Percentiles rank a stretch among this genome's conserved stretches.
Evolutionary conservation across 2,329 filamentous ascomycete species (phyloP).

Genomic region (Pseudopithomyces maydicus): DNA sequence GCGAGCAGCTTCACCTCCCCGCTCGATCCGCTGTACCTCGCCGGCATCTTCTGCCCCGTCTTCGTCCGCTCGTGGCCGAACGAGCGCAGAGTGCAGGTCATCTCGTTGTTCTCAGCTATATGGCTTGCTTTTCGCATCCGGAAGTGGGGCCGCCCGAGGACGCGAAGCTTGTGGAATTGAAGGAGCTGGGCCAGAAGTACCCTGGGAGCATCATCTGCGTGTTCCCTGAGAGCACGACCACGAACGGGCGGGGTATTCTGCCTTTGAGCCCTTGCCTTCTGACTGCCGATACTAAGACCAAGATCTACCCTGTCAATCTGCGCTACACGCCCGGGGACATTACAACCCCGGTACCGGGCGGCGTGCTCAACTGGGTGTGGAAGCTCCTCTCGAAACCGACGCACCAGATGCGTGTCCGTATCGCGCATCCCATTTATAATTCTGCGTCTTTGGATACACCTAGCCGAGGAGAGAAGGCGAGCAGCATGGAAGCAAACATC

Average conservation of each 20-base stretch:
- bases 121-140: constrained; percentile 71
- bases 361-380: constrained; percentile 79
- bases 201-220: constrained; percentile 79
- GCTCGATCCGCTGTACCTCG: constrained; percentile 90
- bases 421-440: constrained; percentile 73
- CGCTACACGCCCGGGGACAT: constrained; percentile 88
- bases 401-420: constrained; percentile 87
- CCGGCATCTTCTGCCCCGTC: constrained; percentile 93
- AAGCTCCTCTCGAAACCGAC: constrained; percentile 81
- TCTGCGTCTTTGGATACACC: constrained; percentile 29
- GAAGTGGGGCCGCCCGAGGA: constrained; percentile 39
- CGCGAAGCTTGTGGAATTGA: constrained; percentile 43
- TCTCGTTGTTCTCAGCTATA: constrained; percentile 79
- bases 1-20: constrained; percentile 91
- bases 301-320: constrained; percentile 89
- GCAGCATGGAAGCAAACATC: constrained; percentile 34
- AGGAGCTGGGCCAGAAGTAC: constrained; percentile 65
- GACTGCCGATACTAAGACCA: constrained; percentile 66
- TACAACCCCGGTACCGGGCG: constrained; percentile 83
- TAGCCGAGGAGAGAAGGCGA: constrained; percentile 12
- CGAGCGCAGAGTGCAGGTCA: constrained; percentile 72
- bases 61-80: constrained; percentile 86
- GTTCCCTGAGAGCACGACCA: constrained; percentile 93
- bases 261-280: constrained; percentile 80
- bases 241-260: constrained; percentile 88